Base-by-base conservation (phyloP, 441 rosid species). In the Gossypium trilobum region DNA sequence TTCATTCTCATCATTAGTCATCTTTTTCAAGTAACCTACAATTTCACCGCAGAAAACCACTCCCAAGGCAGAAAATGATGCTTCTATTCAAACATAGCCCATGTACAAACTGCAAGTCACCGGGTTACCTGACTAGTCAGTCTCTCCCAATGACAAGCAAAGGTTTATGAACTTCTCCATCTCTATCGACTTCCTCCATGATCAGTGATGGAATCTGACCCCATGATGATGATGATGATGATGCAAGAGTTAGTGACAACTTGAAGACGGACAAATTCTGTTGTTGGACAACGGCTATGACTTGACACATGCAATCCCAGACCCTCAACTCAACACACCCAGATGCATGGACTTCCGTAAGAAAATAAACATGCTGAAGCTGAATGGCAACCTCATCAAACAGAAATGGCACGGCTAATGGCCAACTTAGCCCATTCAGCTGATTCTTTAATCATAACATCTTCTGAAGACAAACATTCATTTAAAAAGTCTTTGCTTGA, bases 341-440 rank as follows among this genome's bases (percentile, higher is more conserved):
- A 78, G 80, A 89, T 86, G 91, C 93, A 86, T 87, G 91, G 80
- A 87, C 82, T 67, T 67, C 58, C 71, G 17, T n/a, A 14, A 67
- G n/a, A 67, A 67, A 50, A 66, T 66, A 66, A 67, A 50, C 42
- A 50, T 7, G 71, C 39, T 51, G 58, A 50, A 50, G 71, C 22
- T 51, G 58, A 67, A 25, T 8, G 44, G 44, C n/a, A 67, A 76
- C 51, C 20, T 78, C 78, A 80, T 89, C 87, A 87, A 81, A 82
- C 82, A 77, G 91, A 83, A 51, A 86, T 82, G 60, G 90, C 90
- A 52, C 86, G 88, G 68, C 77, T 82, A 55, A 89, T 85, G 79
- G 94, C 91, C 83, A 82, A 81, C 75, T 85, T 89, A 44, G 90
- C 87, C 94, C 91, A 89, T 85, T 89, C 85, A 13, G 84, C 87